These are phyloP conservation scores for Obelidium mucronatum DNA, from an alignment of 192 early-diverging fungal species.

Conservation along the genomic window DNA sequence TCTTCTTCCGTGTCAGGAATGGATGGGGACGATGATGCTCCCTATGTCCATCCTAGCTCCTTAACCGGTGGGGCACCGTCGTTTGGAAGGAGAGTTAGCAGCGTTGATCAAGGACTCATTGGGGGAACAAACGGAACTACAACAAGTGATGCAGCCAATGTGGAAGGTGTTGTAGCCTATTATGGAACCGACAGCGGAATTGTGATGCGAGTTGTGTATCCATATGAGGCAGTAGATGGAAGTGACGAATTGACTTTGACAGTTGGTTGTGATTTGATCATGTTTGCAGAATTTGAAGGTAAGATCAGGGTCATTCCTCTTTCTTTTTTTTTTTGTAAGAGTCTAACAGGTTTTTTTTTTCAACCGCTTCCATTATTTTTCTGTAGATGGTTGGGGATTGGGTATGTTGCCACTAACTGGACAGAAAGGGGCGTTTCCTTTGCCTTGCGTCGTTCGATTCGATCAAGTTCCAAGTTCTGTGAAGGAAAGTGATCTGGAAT, in stretches of 20 bases:
- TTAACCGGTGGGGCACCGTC: not conserved
- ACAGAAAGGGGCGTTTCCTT: constrained; percentile 42
- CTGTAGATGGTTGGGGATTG: constrained; percentile 48
- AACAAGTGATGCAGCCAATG: not conserved
- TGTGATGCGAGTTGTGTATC: constrained; percentile 37
- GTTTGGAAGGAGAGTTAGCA: not conserved
- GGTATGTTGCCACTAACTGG: constrained; percentile 29
- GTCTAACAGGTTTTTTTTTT: too few species aligned
- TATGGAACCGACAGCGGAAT: not conserved
- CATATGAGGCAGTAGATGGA: constrained; percentile 28
- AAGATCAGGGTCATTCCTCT: not conserved
- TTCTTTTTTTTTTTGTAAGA: too few species aligned
- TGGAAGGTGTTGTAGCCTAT: constrained; percentile 3
- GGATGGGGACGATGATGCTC: too few species aligned
- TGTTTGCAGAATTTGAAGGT: constrained; percentile 44
- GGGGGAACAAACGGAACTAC: too few species aligned
- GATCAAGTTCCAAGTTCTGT: too few species aligned
- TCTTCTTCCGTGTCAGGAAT: not conserved
- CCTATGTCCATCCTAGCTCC: not conserved
- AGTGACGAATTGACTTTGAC: constrained; percentile 41
- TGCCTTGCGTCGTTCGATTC: constrained; percentile 36
- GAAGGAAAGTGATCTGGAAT: too few species aligned
- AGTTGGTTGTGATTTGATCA: constrained; percentile 37
- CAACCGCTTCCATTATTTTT: constrained; percentile 33
- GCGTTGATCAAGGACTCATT: not conserved